Percentiles rank a stretch among this genome's conserved stretches.
phyloP scores from a whole-genome alignment of 2,329 filamentous ascomycete species.

The Penicillium sp. region DNA sequence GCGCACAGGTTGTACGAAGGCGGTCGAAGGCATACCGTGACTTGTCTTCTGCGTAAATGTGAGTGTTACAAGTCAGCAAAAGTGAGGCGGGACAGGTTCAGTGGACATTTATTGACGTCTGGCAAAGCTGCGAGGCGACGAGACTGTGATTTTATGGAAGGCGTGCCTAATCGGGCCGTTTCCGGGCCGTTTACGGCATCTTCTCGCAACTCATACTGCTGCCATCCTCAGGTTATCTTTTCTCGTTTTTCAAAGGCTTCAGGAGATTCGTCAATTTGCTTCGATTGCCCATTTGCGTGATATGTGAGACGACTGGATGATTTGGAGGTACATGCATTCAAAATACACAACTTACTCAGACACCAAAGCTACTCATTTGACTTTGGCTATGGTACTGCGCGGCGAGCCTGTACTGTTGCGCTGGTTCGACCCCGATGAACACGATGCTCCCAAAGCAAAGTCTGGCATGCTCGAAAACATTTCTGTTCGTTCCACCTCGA shows the following conservation, averaged over 20 bases:
- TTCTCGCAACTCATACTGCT: not conserved
- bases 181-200: conserved; percentile 2
- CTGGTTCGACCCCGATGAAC: not conserved
- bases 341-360: not conserved
- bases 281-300: not conserved
- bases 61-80: not conserved
- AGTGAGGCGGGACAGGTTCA: too few species aligned
- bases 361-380: not conserved
- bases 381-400: not conserved
- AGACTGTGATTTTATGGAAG: not conserved
- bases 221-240: too few species aligned
- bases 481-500: not conserved
- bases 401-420: not conserved
- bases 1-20: not conserved
- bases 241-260: not conserved
- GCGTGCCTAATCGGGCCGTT: not conserved
- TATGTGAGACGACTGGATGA: too few species aligned
- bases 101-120: not conserved
- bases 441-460: not conserved
- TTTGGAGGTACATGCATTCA: not conserved
- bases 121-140: not conserved
- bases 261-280: not conserved
- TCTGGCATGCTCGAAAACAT: too few species aligned
- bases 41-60: not conserved
- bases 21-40: not conserved